phyloP scores from a whole-genome alignment of 345 rosid genomes.

The Nephelium lappaceum region DNA sequence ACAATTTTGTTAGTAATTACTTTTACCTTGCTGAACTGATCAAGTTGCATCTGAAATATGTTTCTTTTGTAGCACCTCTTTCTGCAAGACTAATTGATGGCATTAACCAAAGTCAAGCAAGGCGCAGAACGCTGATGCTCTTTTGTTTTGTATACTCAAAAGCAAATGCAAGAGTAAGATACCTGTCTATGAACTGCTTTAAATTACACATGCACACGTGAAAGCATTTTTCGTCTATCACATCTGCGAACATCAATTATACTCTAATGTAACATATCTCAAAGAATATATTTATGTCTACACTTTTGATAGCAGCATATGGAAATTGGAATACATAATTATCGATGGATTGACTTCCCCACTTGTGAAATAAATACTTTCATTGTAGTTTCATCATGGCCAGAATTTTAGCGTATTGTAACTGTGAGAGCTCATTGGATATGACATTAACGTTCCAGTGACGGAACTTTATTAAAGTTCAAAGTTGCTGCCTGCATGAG shows the following conservation, averaged over 20 bases:
- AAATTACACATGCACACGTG: not conserved
- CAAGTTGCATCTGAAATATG: slow-evolving; percentile 14
- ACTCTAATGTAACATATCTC: no score
- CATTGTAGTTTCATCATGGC: no score
- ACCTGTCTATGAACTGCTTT: not conserved
- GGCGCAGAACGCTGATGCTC: slow-evolving; percentile 79
- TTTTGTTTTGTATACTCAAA: slow-evolving; percentile 71
- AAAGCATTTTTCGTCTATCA: not conserved
- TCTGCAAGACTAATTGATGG: slow-evolving; percentile 82
- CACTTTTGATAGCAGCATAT: no score
- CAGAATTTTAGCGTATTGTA: no score
- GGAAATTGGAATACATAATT: no score
- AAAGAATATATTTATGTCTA: no score
- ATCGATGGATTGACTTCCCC: no score
- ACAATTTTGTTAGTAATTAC: not conserved
- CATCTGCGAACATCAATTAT: no score
- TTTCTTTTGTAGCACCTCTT: slow-evolving; percentile 53
- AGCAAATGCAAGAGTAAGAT: slow-evolving; percentile 67
- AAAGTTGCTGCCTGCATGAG: not conserved
- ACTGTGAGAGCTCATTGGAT: no score
- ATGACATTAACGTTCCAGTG: no score
- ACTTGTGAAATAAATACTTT: no score
- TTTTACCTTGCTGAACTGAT: not conserved
- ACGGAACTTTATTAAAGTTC: no score
- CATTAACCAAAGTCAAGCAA: slow-evolving; percentile 73